Evolutionary conservation across 106 monocot genomes (phyloP).

Genomic region (Dendrobium officinale): DNA sequence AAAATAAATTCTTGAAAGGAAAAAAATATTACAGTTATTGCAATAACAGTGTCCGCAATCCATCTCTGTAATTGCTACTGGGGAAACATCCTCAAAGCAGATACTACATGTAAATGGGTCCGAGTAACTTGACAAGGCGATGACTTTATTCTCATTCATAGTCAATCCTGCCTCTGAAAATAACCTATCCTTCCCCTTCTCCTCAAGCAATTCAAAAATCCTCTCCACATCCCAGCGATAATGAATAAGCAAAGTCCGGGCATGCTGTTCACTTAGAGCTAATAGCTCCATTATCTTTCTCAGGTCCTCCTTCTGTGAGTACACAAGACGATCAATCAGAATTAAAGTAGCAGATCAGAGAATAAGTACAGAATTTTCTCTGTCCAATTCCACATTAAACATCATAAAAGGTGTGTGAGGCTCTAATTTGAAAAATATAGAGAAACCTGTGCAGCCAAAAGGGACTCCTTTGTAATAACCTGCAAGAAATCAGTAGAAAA

Average conservation of each 20-base stretch:
- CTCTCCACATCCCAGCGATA: conserved; percentile 82
- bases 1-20: background rate
- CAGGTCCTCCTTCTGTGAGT: conserved; percentile 68
- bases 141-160: conserved; percentile 15
- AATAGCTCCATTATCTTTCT: conserved; percentile 79
- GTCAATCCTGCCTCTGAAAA: conserved; percentile 77
- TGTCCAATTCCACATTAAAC: background rate
- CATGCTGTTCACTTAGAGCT: conserved; percentile 72
- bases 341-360: conserved; percentile 6
- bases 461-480: conserved; percentile 84
- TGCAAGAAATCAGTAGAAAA: conserved; percentile 21
- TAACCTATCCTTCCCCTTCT: conserved; percentile 59
- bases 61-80: conserved; percentile 34
- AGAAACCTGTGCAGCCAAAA: conserved; percentile 80
- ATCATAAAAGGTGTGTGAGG: background rate
- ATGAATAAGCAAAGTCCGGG: conserved; percentile 78
- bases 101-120: conserved; percentile 35
- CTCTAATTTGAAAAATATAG: background rate
- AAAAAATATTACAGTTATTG: conserved; percentile 66
- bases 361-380: conserved; percentile 1
- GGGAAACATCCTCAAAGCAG: conserved; percentile 66
- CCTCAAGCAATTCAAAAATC: conserved; percentile 64
- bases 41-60: conserved; percentile 77
- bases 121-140: conserved; percentile 4
- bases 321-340: conserved; percentile 10